Conservation (phyloP, 192 early-diverging fungal genomes). For the Coemansia sp. region DNA sequence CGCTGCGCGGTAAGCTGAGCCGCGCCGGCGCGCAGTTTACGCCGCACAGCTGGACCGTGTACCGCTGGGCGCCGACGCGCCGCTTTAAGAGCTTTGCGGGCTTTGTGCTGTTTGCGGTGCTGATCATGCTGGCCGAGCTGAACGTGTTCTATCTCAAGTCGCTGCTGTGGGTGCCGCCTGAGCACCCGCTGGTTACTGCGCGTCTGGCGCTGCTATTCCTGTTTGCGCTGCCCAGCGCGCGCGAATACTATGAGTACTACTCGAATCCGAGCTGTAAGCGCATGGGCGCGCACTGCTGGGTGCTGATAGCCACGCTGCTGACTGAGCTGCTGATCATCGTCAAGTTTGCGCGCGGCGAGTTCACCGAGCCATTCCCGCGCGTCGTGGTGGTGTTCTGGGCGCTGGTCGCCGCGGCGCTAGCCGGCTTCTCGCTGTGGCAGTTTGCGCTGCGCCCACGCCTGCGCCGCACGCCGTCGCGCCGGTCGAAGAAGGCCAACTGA, state of each 20-base stretch:
- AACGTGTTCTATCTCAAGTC: conserved; percentile 96
- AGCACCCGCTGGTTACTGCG: conserved; percentile 73
- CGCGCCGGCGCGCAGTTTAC: conserved; percentile 90
- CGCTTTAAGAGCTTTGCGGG: conserved; percentile 84
- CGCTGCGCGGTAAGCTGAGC: conserved; percentile 80
- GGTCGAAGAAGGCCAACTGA: too few species aligned
- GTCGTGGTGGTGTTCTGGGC: conserved; percentile 73
- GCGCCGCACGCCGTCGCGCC: neutral
- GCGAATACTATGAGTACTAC: conserved; percentile 91
- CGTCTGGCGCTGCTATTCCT: conserved; percentile 79
- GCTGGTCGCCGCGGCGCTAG: conserved; percentile 55
- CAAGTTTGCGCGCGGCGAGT: conserved; percentile 87
- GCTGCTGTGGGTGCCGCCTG: conserved; percentile 87
- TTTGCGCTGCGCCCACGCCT: conserved; percentile 54
- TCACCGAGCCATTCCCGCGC: conserved; percentile 70
- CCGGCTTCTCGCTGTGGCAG: conserved; percentile 71
- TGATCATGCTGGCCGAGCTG: conserved; percentile 64
- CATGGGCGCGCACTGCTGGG: conserved; percentile 91
- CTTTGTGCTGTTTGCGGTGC: conserved; percentile 65
- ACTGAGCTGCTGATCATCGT: conserved; percentile 89
- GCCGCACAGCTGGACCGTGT: conserved; percentile 90
- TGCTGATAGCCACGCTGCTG: conserved; percentile 77
- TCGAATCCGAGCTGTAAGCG: conserved; percentile 74
- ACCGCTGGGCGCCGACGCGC: conserved; percentile 84
- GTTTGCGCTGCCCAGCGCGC: conserved; percentile 76